Evolutionary conservation across 805 yeast genomes (phyloP), one percentile per base, ranked within the genome.

Genomic region (Hanseniaspora opuntiae): DNA sequence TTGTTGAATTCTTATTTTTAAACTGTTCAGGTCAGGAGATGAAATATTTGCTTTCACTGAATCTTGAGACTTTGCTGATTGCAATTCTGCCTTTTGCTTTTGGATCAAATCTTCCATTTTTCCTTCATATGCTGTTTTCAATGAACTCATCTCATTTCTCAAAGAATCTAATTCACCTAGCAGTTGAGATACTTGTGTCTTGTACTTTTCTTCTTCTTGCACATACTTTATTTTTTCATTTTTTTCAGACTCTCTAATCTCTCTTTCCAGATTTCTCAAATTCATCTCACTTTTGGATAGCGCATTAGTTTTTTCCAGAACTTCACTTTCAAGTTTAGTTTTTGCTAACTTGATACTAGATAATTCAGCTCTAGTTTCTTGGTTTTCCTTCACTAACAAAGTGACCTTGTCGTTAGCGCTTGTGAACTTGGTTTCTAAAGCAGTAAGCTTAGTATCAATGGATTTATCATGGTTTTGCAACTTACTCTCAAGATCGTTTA

Each of bases 331-430:
- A 44, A 68, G 63, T 45, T 68, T 71, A 2, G 63, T 56, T 8
- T 71, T 63, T 1, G 74, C 68, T 19, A 63, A 63, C 48, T 70
- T 71, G 19, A 71, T 61, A 7, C 63, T 56, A 10, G 65, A 63
- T n/a, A 79, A 50, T 53, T 73, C 70, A 9, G 60, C 61, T 37
- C 72, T 65, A 17, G 78, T 61, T n/a, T 61, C 65, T 28, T 65
- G 65, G 57, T 77, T 78, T 55, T 75, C 83, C 3, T 65, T 65
- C 1, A 72, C 61, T 24, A 74, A 61, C 5, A 68, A 64, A 47
- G 68, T 63, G 17, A 75, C 58, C 36, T 71, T 65, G 32, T 62
- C 64, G 56, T 67, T 66, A 6, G 77, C 71, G 28, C 61, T 59
- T 22, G 55, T 56, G 45, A 67, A 67, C 41, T 63, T 68, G 17